Conservation (phyloP, 2,329 filamentous ascomycete species). For the Talaromyces islandicus region DNA sequence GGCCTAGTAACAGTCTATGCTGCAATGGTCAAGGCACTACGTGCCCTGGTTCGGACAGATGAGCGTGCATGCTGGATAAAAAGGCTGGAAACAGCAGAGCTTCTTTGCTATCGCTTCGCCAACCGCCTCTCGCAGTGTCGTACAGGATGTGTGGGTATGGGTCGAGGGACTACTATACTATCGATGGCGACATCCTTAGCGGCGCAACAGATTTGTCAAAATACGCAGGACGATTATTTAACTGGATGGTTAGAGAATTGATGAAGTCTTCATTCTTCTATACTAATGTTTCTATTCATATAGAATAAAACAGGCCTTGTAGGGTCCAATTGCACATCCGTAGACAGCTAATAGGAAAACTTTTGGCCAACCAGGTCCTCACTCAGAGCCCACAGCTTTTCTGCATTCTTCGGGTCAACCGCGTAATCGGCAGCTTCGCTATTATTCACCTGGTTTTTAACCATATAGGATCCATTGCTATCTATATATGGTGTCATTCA, state of each 20-base stretch:
- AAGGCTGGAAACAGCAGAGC: not conserved
- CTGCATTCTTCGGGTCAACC: not conserved
- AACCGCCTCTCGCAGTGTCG: not conserved
- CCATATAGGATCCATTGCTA: not conserved
- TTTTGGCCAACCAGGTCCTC: slow-evolving; percentile 2
- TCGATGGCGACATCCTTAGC: not conserved
- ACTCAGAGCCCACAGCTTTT: not conserved
- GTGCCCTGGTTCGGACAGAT: not conserved
- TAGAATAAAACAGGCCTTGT: not conserved
- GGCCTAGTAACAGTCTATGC: not conserved
- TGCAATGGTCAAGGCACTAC: not conserved
- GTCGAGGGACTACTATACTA: not conserved
- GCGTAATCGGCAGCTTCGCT: not conserved
- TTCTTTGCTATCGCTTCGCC: not conserved
- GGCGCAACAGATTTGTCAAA: not conserved
- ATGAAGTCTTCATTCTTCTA: not conserved
- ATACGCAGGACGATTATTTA: not conserved
- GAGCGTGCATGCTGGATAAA: not conserved
- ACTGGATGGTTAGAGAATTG: too few species aligned
- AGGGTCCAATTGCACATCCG: not conserved
- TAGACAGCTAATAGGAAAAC: not conserved
- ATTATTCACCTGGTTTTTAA: not conserved
- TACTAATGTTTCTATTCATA: not conserved
- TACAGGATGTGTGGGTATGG: not conserved
- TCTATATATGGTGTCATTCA: not conserved